These are phyloP conservation scores for Lathyrus aphaca DNA, from an alignment of 306 rosid species.

Conservation along the genomic window DNA sequence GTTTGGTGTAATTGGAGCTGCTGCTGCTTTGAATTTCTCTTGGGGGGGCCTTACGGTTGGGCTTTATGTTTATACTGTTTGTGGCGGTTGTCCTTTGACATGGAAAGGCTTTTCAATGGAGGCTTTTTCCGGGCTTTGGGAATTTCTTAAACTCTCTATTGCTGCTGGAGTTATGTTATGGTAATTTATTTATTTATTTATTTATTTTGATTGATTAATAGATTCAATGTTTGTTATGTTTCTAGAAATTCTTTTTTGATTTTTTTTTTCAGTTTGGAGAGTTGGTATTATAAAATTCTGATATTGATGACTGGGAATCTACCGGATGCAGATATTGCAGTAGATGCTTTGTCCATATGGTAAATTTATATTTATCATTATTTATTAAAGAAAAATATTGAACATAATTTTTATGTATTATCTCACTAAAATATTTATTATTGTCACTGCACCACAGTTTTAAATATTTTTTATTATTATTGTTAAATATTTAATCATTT, in stretches of 20 bases:
- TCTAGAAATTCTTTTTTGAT: background rate
- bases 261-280: conserved; percentile 69
- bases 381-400: background rate
- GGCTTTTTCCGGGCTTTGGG: conserved; percentile 83
- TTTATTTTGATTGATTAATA: no score
- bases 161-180: conserved; percentile 86
- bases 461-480: no score
- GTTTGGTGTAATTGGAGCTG: conserved; percentile 61
- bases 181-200: conserved; percentile 17
- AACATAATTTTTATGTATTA: no score
- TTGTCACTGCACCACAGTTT: no score
- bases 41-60: conserved; percentile 69
- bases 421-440: no score
- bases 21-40: conserved; percentile 58
- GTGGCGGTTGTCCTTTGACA: conserved; percentile 72
- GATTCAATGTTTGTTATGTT: no score
- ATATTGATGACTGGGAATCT: conserved; percentile 80
- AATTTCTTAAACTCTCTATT: conserved; percentile 68
- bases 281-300: conserved; percentile 80
- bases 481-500: no score
- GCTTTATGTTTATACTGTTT: conserved; percentile 47
- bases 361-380: conserved; percentile 19
- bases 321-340: conserved; percentile 67
- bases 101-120: conserved; percentile 82
- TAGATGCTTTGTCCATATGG: conserved; percentile 87